A percentile compares a stretch with the other conserved stretches of the same genome.
Conservation (phyloP, 306 rosid species). For the Lablab purpureus region DNA sequence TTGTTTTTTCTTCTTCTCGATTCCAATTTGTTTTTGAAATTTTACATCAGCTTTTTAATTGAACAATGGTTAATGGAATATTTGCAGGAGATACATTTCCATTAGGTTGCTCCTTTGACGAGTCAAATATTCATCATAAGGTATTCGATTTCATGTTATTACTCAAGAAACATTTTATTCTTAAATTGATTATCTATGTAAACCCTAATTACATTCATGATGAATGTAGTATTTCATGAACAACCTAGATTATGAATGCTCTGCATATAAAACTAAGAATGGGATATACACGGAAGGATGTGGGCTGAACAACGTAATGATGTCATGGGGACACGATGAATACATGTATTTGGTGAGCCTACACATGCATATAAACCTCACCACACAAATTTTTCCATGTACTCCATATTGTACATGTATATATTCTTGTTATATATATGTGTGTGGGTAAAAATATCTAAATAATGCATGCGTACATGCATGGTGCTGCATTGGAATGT, state of each 20-base stretch:
- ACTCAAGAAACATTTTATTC: neutral
- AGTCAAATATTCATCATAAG: conserved; percentile 52
- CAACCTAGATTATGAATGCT: conserved; percentile 45
- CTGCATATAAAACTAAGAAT: conserved; percentile 45
- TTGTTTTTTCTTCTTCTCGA: too few relatives aligned
- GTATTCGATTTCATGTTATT: conserved; percentile 24
- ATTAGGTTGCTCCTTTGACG: conserved; percentile 56
- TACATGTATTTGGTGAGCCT: conserved; percentile 59
- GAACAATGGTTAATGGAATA: neutral
- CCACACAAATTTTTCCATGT: neutral
- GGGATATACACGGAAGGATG: conserved; percentile 52
- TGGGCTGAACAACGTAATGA: conserved; percentile 52
- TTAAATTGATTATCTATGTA: neutral
- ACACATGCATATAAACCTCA: too few relatives aligned
- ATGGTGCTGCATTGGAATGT: neutral
- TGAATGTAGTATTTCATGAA: conserved; percentile 50
- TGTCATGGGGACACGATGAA: conserved; percentile 68
- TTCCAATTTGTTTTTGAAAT: neutral
- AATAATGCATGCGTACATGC: neutral
- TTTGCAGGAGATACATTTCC: conserved; percentile 61
- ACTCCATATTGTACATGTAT: too few relatives aligned
- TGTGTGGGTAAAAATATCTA: neutral
- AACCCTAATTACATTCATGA: neutral
- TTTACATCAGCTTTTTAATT: conserved; percentile 1
- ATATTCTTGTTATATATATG: too few relatives aligned